These are phyloP conservation scores for Mycena polygramma DNA, from an alignment of 768 basidiomycete species.

Conservation along the genomic window DNA sequence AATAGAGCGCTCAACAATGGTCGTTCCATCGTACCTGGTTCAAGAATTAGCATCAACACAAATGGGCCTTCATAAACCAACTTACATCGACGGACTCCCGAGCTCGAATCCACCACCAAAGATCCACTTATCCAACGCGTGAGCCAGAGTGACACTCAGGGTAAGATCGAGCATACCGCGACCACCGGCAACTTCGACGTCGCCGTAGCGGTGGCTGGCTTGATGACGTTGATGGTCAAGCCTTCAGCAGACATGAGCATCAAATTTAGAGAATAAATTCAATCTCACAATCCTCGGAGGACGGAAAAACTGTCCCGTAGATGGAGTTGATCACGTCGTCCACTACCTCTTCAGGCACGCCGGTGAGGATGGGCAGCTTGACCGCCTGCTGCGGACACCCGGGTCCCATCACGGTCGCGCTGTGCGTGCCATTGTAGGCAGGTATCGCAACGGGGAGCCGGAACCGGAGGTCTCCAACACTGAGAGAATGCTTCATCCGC, in stretches of 20 bases:
- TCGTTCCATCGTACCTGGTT: conserved; percentile 57
- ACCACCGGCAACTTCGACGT: conserved; percentile 65
- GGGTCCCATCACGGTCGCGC: conserved; percentile 57
- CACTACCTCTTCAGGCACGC: conserved; percentile 50
- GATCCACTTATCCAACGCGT: conserved; percentile 54
- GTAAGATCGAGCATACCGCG: conserved; percentile 53
- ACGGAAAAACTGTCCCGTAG: conserved; percentile 46
- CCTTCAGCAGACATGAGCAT: conserved; percentile 45
- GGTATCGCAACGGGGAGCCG: conserved; percentile 55
- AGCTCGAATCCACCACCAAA: conserved; percentile 64
- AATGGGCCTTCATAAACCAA: neutral
- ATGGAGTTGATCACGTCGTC: conserved; percentile 51
- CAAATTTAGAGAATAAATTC: neutral
- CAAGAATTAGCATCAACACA: neutral
- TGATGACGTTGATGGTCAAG: conserved; percentile 66
- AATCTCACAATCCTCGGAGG: conserved; percentile 61
- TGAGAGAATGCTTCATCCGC: conserved; percentile 24
- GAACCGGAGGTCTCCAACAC: conserved; percentile 56
- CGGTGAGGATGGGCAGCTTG: conserved; percentile 49
- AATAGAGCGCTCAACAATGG: conserved; percentile 60
- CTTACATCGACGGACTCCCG: conserved; percentile 53
- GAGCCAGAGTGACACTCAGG: neutral
- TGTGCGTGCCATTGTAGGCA: conserved; percentile 50
- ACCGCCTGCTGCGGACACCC: conserved; percentile 63
- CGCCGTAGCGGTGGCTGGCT: conserved; percentile 55